A percentile compares a stretch with the other conserved stretches of the same genome.
Evolutionary conservation across 148 eudicot species (phyloP).

Genomic region (Spergularia marina): DNA sequence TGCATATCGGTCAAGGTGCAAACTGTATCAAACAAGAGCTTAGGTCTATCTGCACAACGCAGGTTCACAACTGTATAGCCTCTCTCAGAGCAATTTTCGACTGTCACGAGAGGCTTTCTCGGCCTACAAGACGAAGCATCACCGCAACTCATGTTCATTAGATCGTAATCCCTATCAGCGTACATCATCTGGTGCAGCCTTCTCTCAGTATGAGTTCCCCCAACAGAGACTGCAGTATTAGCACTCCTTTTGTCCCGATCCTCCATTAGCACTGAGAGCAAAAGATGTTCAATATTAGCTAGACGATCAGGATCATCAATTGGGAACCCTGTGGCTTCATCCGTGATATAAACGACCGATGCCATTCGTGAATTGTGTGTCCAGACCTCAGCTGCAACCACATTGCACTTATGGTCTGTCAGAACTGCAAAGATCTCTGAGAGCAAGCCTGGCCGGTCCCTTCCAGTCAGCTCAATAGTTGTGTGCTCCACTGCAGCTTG

Average conservation of each 20-base stretch:
- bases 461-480: conserved; percentile 74
- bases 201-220: conserved; percentile 67
- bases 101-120: conserved; percentile 52
- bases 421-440: conserved; percentile 88
- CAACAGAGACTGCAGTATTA: conserved; percentile 68
- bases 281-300: conserved; percentile 64
- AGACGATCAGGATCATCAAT: conserved; percentile 61
- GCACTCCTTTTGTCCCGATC: conserved; percentile 61
- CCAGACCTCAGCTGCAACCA: conserved; percentile 88
- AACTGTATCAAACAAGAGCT: conserved; percentile 77
- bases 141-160: conserved; percentile 17
- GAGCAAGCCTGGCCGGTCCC: conserved; percentile 85
- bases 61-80: conserved; percentile 76
- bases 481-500: conserved; percentile 67
- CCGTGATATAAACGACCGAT: conserved; percentile 71
- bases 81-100: conserved; percentile 61
- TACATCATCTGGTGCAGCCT: conserved; percentile 95
- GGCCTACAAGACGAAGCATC: conserved; percentile 32
- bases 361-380: conserved; percentile 95
- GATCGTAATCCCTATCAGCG: conserved; percentile 83
- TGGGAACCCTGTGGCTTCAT: conserved; percentile 52
- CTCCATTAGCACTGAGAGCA: conserved; percentile 64
- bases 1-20: conserved; percentile 88
- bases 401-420: conserved; percentile 67
- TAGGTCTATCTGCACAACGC: conserved; percentile 72